A percentile compares a stretch with the other conserved stretches of the same genome.
Conservation (phyloP, 352 stramenopile genomes). For the Aphanomyces invadans region DNA sequence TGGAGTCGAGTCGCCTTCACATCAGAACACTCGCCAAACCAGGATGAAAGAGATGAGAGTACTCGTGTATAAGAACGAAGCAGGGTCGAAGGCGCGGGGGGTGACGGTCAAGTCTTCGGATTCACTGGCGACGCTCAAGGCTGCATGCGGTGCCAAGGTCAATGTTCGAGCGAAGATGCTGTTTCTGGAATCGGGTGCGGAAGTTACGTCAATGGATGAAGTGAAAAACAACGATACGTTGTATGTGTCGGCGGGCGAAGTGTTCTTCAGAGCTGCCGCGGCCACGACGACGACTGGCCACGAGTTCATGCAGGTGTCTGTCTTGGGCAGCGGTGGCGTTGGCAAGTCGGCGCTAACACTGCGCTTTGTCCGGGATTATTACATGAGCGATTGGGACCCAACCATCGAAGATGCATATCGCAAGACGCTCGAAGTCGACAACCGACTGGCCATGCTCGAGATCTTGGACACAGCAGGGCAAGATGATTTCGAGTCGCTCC, state of each 20-base stretch:
- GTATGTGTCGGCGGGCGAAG: constrained; percentile 75
- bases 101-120: constrained; percentile 74
- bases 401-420: constrained; percentile 89
- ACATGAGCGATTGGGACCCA: constrained; percentile 87
- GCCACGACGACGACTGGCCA: constrained; percentile 31
- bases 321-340: constrained; percentile 81
- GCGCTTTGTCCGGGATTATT: constrained; percentile 85
- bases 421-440: constrained; percentile 80
- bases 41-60: constrained; percentile 53
- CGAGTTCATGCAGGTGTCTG: constrained; percentile 79
- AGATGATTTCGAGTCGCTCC: constrained; percentile 84
- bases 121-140: constrained; percentile 67
- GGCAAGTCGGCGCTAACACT: constrained; percentile 86
- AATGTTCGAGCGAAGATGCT: constrained; percentile 63
- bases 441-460: constrained; percentile 78
- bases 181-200: constrained; percentile 69
- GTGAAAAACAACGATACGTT: constrained; percentile 86
- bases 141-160: constrained; percentile 79
- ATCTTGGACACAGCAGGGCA: constrained; percentile 87
- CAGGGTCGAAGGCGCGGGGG: constrained; percentile 72
- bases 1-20: not conserved
- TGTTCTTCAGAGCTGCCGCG: constrained; percentile 52
- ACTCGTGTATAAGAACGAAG: constrained; percentile 84
- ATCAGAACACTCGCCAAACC: not conserved
- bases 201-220: constrained; percentile 82